A percentile compares a stretch with the other conserved stretches of the same genome.
Evolutionary conservation across 306 rosid genomes (phyloP).

Genomic region (Sophora flavescens): DNA sequence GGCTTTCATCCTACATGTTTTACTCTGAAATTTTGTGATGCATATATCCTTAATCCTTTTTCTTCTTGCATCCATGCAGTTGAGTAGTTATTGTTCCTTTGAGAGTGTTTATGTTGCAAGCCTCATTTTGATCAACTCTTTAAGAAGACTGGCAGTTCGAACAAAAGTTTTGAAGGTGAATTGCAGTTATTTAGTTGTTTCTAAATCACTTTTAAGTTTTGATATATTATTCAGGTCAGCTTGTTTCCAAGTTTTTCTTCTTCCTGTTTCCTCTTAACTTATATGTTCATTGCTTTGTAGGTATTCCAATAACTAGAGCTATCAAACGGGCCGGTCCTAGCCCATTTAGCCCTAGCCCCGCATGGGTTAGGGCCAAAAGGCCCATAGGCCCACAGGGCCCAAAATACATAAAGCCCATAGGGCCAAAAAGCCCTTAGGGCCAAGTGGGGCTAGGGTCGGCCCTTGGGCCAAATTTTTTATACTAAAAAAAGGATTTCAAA

Average conservation of each 20-base stretch:
- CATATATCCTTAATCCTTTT: conserved; percentile 33
- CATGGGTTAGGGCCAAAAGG: too few relatives aligned
- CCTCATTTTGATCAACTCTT: conserved; percentile 96
- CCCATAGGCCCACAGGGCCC: too few relatives aligned
- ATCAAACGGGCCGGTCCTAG: too few relatives aligned
- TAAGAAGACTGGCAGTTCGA: conserved; percentile 94
- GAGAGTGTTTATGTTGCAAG: conserved; percentile 93
- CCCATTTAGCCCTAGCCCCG: too few relatives aligned
- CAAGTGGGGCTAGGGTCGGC: too few relatives aligned
- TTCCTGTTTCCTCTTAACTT: conserved; percentile 24
- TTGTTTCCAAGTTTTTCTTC: background rate
- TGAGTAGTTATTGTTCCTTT: conserved; percentile 83
- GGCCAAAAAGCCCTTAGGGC: too few relatives aligned
- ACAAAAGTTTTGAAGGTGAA: conserved; percentile 93
- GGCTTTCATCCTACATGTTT: too few relatives aligned
- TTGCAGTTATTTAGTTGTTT: conserved; percentile 26
- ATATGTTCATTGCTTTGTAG: conserved; percentile 49
- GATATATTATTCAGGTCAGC: background rate
- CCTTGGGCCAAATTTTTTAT: too few relatives aligned
- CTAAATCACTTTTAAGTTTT: conserved; percentile 13
- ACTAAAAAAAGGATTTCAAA: too few relatives aligned
- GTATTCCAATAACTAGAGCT: conserved; percentile 76
- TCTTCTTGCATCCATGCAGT: conserved; percentile 57
- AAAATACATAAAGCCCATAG: too few relatives aligned
- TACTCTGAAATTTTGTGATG: background rate